Percentiles rank a stretch among this genome's conserved stretches.
phyloP scores from a whole-genome alignment of 139 green algal genomes.

The Spirogloea muscicola region DNA sequence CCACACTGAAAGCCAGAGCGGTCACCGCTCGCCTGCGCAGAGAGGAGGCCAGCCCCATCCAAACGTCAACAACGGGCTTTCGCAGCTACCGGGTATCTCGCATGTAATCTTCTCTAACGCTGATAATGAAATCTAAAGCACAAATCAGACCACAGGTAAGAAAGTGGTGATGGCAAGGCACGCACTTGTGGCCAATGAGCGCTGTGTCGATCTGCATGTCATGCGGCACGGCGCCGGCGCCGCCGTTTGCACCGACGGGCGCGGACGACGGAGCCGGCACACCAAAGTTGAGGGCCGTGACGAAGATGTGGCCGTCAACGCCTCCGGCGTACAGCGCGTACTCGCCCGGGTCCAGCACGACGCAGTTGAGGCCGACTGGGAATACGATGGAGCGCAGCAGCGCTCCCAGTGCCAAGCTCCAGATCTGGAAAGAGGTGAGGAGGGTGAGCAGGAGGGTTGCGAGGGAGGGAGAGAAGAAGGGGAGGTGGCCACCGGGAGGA shows the following conservation, averaged over 20 bases:
- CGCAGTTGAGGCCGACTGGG: conserved; percentile 56
- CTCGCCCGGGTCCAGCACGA: conserved; percentile 68
- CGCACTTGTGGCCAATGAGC: conserved; percentile 1
- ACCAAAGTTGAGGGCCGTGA: conserved; percentile 59
- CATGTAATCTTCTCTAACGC: too few relatives aligned
- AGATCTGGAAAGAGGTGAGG: conserved; percentile 39
- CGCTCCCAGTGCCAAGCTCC: conserved; percentile 38
- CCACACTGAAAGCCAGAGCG: conserved; percentile 32
- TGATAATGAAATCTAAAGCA: too few relatives aligned
- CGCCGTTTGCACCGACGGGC: too few relatives aligned
- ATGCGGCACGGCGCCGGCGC: neutral
- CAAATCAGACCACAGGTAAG: too few relatives aligned
- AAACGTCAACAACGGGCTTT: too few relatives aligned
- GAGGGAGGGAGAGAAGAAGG: neutral
- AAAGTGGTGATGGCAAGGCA: too few relatives aligned
- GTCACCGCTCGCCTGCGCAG: conserved; percentile 31
- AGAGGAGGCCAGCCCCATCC: neutral
- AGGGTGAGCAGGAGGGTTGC: too few relatives aligned
- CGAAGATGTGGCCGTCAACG: conserved; percentile 72
- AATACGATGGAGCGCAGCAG: conserved; percentile 62
- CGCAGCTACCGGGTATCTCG: too few relatives aligned
- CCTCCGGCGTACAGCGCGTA: conserved; percentile 71
- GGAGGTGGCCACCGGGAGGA: too few relatives aligned
- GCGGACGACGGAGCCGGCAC: too few relatives aligned
- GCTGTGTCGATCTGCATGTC: neutral